These are phyloP conservation scores for Pilatotrama ljubarskyi DNA, from an alignment of 768 basidiomycete species.

Conservation along the genomic window DNA sequence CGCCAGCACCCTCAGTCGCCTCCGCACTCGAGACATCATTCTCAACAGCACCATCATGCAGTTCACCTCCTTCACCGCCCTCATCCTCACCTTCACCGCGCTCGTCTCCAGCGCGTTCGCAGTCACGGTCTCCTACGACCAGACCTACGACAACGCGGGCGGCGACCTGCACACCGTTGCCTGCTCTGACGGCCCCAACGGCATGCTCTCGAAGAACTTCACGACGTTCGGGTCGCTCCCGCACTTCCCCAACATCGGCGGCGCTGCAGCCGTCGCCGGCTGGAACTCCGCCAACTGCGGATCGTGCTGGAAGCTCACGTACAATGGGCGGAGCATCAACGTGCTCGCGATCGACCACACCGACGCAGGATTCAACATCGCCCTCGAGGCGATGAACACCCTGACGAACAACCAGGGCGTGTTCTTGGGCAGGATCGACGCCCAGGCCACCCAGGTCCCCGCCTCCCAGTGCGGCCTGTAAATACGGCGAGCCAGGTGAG, in stretches of 20 bases:
- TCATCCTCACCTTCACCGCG: constrained; percentile 20
- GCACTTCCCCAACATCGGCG: constrained; percentile 41
- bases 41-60: constrained; percentile 28
- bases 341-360: constrained; percentile 36
- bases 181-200: constrained; percentile 42
- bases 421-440: constrained; percentile 48
- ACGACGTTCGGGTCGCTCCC: constrained; percentile 40
- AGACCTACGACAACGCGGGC: constrained; percentile 34
- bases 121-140: constrained; percentile 39
- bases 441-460: constrained; percentile 43
- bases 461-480: constrained; percentile 52
- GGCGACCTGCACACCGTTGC: constrained; percentile 34
- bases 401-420: constrained; percentile 44
- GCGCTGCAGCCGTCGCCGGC: constrained; percentile 31
- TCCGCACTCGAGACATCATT: neutral
- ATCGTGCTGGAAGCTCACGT: constrained; percentile 36
- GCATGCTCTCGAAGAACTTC: constrained; percentile 36
- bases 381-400: constrained; percentile 36
- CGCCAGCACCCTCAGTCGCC: constrained; percentile 1
- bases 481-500: constrained; percentile 4
- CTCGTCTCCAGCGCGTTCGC: constrained; percentile 16
- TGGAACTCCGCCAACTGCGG: constrained; percentile 36
- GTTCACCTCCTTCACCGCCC: constrained; percentile 23
- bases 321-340: constrained; percentile 29
- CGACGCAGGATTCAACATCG: constrained; percentile 37